Base-by-base conservation (phyloP, 371 early-diverging fungal genomes). In the Mortierella polycephala region DNA sequence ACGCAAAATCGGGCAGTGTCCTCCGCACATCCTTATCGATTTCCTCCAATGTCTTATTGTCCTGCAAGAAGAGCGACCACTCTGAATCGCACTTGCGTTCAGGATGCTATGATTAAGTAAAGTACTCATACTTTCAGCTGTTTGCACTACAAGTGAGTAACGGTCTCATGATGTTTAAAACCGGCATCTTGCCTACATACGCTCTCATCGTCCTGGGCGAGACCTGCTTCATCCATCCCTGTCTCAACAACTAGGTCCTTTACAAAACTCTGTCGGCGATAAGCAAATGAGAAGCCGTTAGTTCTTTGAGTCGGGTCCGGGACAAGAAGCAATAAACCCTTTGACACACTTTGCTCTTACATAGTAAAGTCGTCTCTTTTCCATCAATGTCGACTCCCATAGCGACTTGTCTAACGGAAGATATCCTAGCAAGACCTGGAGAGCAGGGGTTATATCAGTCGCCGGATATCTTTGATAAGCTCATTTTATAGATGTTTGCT, bases 21-120 rank as follows among this genome's bases (percentile, higher is more conserved):
- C 96, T 86, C 56, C 93, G 69, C 12, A 93, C 90, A 72, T 95
- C 96, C 72, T 92, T 93, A 81, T 94, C 93, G 30, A 95, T 94
- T 77, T 94, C 94, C 54, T 93, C 94, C 50, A 92, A 68, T 37
- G 87, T 86, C 21, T 71, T 64, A 66, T 89, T 88, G 72, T 90
- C 89, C 57, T 86, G 81, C 62, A 86, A 86, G 77, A 86, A 89
- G 11, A 70, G 69, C 5, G 85, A 83, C 89, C 91, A 88, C 37
- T 72, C 67, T 3, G 72, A 56, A 40, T 64, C 67, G 20, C 52
- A 50, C 49, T 60, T 62, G 37, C 49, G 11, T 21, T 42, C 30
- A 56, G 55, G 14, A 16, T 47, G 10, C 52, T 62, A 49, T 76
- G 83, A 83, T 10, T 44, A 21, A 10, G 39, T 13, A 42, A 50